Evolutionary conservation across 164 flowering plant genomes (phyloP).

Genomic region (Houttuynia cordata): DNA sequence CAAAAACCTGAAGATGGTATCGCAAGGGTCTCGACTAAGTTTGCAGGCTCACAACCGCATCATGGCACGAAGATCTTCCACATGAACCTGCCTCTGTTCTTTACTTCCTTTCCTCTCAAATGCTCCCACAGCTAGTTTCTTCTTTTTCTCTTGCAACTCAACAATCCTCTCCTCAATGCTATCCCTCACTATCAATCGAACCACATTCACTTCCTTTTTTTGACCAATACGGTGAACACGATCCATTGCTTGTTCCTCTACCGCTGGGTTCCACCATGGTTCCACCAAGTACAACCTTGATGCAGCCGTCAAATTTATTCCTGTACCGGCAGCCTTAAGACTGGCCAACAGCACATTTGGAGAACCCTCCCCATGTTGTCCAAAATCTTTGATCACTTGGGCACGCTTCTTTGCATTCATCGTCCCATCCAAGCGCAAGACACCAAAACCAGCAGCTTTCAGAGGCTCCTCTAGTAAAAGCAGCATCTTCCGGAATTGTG

Average conservation of each 20-base stretch:
- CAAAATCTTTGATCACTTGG: conserved; percentile 51
- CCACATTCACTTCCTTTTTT: conserved; percentile 59
- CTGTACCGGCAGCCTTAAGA: conserved; percentile 68
- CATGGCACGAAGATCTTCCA: conserved; percentile 45
- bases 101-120: conserved; percentile 33
- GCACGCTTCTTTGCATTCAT: conserved; percentile 66
- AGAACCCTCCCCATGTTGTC: conserved; percentile 17
- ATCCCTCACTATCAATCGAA: conserved; percentile 55
- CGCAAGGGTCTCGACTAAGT: too few species aligned
- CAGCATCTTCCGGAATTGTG: conserved; percentile 83
- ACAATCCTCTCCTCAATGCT: conserved; percentile 83
- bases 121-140: conserved; percentile 51
- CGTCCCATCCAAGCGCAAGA: conserved; percentile 62
- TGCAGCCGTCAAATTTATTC: conserved; percentile 78
- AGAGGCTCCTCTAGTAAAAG: conserved; percentile 62
- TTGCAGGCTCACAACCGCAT: conserved; percentile 39
- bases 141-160: conserved; percentile 72
- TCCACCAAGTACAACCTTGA: conserved; percentile 76
- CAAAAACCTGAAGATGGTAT: too few species aligned
- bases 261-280: conserved; percentile 97
- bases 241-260: conserved; percentile 97
- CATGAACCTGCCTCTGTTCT: conserved; percentile 32
- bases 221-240: conserved; percentile 90
- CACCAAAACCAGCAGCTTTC: conserved; percentile 58
- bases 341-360: conserved; percentile 73